Evolutionary conservation across 768 basidiomycete species (phyloP).

Genomic region (Collybiopsis confluens): DNA sequence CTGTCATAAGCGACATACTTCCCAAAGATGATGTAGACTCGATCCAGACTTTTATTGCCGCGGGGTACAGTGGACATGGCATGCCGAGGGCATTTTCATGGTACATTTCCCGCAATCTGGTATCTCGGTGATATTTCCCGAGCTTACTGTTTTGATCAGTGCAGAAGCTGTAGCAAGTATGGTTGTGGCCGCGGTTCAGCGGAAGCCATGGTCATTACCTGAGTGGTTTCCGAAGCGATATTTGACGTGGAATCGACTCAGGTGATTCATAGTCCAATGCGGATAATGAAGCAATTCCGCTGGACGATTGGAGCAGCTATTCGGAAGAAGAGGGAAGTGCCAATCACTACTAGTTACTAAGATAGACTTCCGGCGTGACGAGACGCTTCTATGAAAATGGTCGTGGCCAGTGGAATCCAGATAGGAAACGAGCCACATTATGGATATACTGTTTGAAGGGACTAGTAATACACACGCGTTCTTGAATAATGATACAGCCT

Average conservation of each 20-base stretch:
- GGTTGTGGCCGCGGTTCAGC: conserved; percentile 44
- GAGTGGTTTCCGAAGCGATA: conserved; percentile 61
- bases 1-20: conserved; percentile 35
- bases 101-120: conserved; percentile 26
- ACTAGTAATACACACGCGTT: conserved; percentile 15
- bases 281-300: too few species aligned
- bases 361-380: too few species aligned
- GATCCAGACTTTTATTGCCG: conserved; percentile 69
- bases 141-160: conserved; percentile 38
- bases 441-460: too few species aligned
- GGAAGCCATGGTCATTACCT: conserved; percentile 47
- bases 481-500: conserved; percentile 5
- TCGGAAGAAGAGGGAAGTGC: too few species aligned
- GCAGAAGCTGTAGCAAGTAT: conserved; percentile 61
- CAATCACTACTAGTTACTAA: too few species aligned
- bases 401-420: too few species aligned
- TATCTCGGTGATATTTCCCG: conserved; percentile 14
- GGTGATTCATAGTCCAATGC: too few species aligned
- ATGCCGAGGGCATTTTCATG: conserved; percentile 76
- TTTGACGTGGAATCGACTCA: conserved; percentile 42
- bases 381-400: too few species aligned
- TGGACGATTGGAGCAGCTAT: too few species aligned
- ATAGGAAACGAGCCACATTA: too few species aligned
- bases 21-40: conserved; percentile 19
- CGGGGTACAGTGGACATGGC: conserved; percentile 74